phyloP scores from a whole-genome alignment of 1,284 basidiomycete genomes.

The Cutaneotrichosporon sp. region DNA sequence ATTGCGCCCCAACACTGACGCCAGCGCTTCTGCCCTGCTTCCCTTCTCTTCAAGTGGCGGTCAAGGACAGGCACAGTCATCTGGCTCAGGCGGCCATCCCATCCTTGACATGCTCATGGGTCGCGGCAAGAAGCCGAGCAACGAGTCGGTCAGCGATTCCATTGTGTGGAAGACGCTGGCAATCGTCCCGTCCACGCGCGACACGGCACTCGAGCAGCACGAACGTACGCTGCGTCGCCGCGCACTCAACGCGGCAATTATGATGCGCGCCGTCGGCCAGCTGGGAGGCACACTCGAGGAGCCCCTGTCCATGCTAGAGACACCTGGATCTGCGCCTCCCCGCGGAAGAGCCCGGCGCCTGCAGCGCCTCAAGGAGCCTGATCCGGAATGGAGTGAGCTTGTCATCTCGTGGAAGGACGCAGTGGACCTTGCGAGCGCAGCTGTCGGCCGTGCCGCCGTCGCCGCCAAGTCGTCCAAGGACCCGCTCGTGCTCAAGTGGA shows the following conservation, averaged over 20 bases:
- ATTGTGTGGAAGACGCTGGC: slow-evolving; percentile 54
- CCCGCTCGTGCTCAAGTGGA: slow-evolving; percentile 22
- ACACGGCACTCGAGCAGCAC: slow-evolving; percentile 55
- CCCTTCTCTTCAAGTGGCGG: slow-evolving; percentile 6
- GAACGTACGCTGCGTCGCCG: slow-evolving; percentile 60
- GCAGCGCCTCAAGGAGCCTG: slow-evolving; percentile 64
- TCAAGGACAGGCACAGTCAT: too few relatives aligned
- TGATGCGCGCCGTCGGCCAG: slow-evolving; percentile 60
- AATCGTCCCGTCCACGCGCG: slow-evolving; percentile 62
- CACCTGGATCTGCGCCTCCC: slow-evolving; percentile 52
- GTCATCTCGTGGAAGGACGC: slow-evolving; percentile 29
- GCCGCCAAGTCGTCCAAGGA: slow-evolving; percentile 1
- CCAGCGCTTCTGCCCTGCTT: slow-evolving; percentile 15
- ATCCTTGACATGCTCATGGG: slow-evolving; percentile 15
- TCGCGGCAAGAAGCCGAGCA: slow-evolving; percentile 10
- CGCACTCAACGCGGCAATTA: slow-evolving; percentile 24
- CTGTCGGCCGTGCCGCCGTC: slow-evolving; percentile 15
- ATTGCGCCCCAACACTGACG: background rate
- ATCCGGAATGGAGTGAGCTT: slow-evolving; percentile 22
- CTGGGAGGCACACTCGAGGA: slow-evolving; percentile 62
- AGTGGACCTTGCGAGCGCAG: slow-evolving; percentile 26
- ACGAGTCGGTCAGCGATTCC: background rate
- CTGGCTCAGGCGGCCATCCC: slow-evolving; percentile 2
- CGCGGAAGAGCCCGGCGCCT: slow-evolving; percentile 62
- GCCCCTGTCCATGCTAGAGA: slow-evolving; percentile 27